phyloP scores from a whole-genome alignment of 306 rosid species.

The Carpinus viminea region DNA sequence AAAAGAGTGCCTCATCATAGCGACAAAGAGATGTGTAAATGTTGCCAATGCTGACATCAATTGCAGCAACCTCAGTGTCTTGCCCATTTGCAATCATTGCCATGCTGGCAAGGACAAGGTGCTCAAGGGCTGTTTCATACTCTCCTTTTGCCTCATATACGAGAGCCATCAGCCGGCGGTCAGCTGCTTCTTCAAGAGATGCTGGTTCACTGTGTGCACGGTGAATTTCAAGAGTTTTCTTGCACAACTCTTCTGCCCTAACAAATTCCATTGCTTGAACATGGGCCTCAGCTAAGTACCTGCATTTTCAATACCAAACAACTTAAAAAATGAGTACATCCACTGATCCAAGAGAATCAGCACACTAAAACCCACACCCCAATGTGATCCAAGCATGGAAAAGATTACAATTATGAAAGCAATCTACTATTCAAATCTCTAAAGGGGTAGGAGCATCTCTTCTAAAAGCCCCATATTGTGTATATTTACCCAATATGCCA shows the following conservation, averaged over 20 bases:
- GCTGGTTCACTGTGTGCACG: slow-evolving; percentile 94
- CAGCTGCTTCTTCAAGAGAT: slow-evolving; percentile 96
- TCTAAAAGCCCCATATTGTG: no score
- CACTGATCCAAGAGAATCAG: not conserved
- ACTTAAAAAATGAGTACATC: not conserved
- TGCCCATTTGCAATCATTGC: slow-evolving; percentile 94
- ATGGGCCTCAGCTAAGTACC: slow-evolving; percentile 95
- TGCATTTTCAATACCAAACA: slow-evolving; percentile 30
- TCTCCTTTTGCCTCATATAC: slow-evolving; percentile 91
- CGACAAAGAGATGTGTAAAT: slow-evolving; percentile 94
- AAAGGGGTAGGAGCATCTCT: not conserved
- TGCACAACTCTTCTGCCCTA: slow-evolving; percentile 87
- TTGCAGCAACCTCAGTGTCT: slow-evolving; percentile 88
- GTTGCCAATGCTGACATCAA: slow-evolving; percentile 97
- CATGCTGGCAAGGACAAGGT: slow-evolving; percentile 98
- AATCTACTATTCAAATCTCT: not conserved
- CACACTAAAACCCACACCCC: not conserved
- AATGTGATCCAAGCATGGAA: not conserved
- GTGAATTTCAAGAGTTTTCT: slow-evolving; percentile 89
- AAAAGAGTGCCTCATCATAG: slow-evolving; percentile 92
- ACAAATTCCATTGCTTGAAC: slow-evolving; percentile 99
- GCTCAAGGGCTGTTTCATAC: slow-evolving; percentile 84
- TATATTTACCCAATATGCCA: no score
- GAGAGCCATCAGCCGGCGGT: slow-evolving; percentile 89
- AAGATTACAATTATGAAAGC: not conserved